Evolutionary conservation across 108 stramenopile genomes (phyloP), one percentile per base, ranked within the genome.

Genomic region (Parietichytrium sp.): DNA sequence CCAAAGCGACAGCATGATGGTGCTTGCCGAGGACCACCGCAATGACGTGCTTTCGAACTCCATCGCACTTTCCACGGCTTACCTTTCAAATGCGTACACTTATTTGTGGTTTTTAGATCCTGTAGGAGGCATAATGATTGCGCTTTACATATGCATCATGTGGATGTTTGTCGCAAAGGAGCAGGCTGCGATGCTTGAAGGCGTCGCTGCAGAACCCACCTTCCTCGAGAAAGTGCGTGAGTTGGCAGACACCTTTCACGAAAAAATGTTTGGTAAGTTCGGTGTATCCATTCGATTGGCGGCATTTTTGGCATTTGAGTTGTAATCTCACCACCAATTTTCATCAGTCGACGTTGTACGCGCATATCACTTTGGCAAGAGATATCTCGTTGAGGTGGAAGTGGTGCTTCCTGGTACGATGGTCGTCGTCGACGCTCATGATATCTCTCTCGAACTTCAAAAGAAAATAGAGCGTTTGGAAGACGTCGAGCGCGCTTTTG

Each of bases 331-430:
- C n/a, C n/a, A n/a, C n/a, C n/a, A n/a, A n/a, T n/a, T n/a, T n/a
- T n/a, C n/a, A n/a, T n/a, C n/a, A n/a, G 93, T 95, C 25, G 96
- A 97, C 82, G 89, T 93, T 8, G 87, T 89, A 48, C 87, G 95
- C 4, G 94, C 94, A 48, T 97, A 97, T 80, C 95, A 97, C 79
- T 97, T 97, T 87, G 96, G 96, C 48, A 93, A 94, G 42, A 93
- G 93, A 80, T 97, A 93, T 77, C 82, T 95, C 79, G 96, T 97
- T 18, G 96, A 97, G 86, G 55, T 97, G 30, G 96, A 97, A 81
- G 92, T 95, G 23, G 95, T 97, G 45, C 83, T 97, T 82, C 94
- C 94, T 6, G 79, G 86, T 29, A 82, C 91, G 33, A 97, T 93
- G 29, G 81, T 89, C 26, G 77, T 97, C 29, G 86, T 90, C 51